phyloP scores from a whole-genome alignment of 495 filamentous ascomycete genomes.

The Pyrenula aspistea region DNA sequence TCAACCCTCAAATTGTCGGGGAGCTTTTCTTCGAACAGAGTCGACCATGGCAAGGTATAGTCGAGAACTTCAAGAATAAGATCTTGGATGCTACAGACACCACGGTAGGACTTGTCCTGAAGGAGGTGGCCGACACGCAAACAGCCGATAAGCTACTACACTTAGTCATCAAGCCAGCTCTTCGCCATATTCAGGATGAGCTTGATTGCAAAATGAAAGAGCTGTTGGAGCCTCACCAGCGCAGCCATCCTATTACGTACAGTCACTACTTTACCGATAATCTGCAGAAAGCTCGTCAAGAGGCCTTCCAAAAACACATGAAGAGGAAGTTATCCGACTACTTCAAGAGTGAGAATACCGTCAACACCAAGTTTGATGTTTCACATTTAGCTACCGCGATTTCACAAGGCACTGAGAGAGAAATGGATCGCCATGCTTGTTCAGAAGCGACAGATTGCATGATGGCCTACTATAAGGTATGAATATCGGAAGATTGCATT shows the following conservation, averaged over 20 bases:
- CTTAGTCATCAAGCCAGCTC: conserved; percentile 23
- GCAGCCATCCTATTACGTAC: conserved; percentile 36
- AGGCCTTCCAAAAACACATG: conserved; percentile 14
- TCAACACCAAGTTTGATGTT: neutral
- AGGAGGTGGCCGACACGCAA: conserved; percentile 21
- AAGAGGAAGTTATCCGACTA: conserved; percentile 2
- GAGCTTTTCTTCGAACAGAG: conserved; percentile 41
- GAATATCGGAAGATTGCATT: conserved; percentile 3
- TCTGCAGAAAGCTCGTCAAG: conserved; percentile 24
- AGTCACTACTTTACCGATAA: conserved; percentile 41
- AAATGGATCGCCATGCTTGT: conserved; percentile 15
- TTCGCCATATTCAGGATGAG: conserved; percentile 13
- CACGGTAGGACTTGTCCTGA: conserved; percentile 21
- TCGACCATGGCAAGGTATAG: conserved; percentile 29
- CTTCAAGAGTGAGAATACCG: conserved; percentile 14
- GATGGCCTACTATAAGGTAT: conserved; percentile 25
- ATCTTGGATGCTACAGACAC: conserved; percentile 22
- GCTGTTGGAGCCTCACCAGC: conserved; percentile 12
- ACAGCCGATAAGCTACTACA: conserved; percentile 25
- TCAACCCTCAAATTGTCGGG: conserved; percentile 34
- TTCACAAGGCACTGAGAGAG: conserved; percentile 5
- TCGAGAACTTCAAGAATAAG: conserved; percentile 17
- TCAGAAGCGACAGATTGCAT: conserved; percentile 20
- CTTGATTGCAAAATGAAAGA: conserved; percentile 13
- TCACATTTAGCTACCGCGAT: neutral